A percentile compares a stretch with the other conserved stretches of the same genome.
These are phyloP conservation scores for Leccinum fibrillosum DNA, from an alignment of 768 basidiomycete genomes.

Conservation along the genomic window DNA sequence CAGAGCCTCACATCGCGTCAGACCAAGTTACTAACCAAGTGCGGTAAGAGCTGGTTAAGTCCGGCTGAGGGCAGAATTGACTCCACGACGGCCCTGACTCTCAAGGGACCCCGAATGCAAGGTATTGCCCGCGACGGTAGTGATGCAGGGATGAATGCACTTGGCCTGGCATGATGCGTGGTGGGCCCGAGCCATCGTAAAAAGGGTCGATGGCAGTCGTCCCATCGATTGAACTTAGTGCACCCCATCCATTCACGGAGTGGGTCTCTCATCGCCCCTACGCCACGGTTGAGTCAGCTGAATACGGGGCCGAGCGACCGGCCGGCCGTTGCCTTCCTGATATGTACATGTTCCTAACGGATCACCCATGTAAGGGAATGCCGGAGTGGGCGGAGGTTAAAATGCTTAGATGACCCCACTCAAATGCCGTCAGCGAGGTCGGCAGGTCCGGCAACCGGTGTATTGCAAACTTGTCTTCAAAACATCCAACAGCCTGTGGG, in stretches of 20 bases:
- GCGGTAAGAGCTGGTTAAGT: not conserved
- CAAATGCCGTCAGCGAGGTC: constrained; percentile 19
- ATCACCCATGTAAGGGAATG: not conserved
- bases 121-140: not conserved
- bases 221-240: not conserved
- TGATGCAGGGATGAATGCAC: not conserved
- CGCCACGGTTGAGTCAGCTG: not conserved
- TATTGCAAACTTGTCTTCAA: constrained; percentile 1
- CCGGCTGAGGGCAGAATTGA: not conserved
- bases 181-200: not conserved
- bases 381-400: not conserved
- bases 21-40: not conserved
- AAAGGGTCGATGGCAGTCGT: not conserved
- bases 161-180: not conserved
- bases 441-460: constrained; percentile 6
- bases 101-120: not conserved
- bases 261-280: not conserved
- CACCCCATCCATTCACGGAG: too few relatives aligned
- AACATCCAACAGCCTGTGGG: constrained; percentile 5
- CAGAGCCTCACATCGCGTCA: not conserved
- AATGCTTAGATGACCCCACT: not conserved
- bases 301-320: not conserved
- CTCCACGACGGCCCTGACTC: not conserved
- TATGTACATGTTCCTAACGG: not conserved
- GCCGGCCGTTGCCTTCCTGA: not conserved